Evolutionary conservation across 108 stramenopile species (phyloP), one percentile per base, ranked within the genome.

Genomic region (Pseudonitzschia multiseries): DNA sequence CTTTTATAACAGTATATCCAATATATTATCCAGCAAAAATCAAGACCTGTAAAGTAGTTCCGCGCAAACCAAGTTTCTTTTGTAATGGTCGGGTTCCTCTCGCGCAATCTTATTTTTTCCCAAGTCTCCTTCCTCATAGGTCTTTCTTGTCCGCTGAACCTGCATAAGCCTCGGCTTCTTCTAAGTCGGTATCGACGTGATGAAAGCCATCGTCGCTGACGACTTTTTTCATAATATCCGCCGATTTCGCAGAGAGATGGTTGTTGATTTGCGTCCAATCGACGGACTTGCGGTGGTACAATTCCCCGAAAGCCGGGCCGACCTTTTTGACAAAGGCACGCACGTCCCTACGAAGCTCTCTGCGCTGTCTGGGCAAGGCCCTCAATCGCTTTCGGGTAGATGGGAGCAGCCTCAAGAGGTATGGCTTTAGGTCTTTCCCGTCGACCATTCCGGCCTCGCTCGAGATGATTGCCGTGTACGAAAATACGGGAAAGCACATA

Each of bases 401-500:
- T 28, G 93, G 95, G 40, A 88, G 81, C 60, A 96, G 59, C 40
- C 90, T 79, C 82, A 89, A 87, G 50, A 90, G 67, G 51, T 86
- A 88, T 20, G 97, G 96, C 54, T 88, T 87, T 20, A 99, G 69
- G 81, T 99, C 97, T 78, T 96, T 98, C 42, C 87, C 65, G 67
- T 96, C 96, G 42, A 96, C 95, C 94, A 98, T 97, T 56, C 96
- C 95, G 8, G 89, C 84, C 60, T 87, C 90, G 15, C 81, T 85
- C 17, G 76, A 86, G 61, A 94, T 86, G 60, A 92, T 95, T 22
- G 96, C 95, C 63, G 89, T 80, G 73, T 99, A 99, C 21, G 96
- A 92, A 77, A 97, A 97, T 8, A 98, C 57, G 1, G 98, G 98
- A 52, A 96, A 82, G 57, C 84, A 93, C 29, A 96, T 74, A 53